Evolutionary conservation across 2,329 filamentous ascomycete species (phyloP).

Genomic region (Teratosphaeria zuluensis): DNA sequence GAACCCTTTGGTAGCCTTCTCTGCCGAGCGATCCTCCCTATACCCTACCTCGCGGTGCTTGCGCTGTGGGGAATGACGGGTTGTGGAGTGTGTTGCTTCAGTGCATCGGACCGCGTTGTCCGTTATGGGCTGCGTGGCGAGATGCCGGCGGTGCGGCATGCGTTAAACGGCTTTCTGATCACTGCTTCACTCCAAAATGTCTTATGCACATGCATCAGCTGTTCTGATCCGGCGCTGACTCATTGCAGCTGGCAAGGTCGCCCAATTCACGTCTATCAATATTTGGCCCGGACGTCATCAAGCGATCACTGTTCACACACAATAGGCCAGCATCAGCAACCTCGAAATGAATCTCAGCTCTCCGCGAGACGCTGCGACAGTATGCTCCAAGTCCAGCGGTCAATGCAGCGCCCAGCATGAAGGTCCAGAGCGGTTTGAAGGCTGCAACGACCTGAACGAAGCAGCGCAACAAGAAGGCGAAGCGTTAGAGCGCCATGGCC

Average conservation of each 20-base stretch:
- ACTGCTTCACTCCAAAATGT: not conserved
- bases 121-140: constrained; percentile 26
- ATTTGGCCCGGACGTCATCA: not conserved
- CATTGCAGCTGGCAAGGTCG: not conserved
- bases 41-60: constrained; percentile 25
- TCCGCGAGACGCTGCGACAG: not conserved
- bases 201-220: not conserved
- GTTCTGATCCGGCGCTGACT: not conserved
- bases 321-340: not conserved
- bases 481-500: not conserved
- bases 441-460: not conserved
- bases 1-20: constrained; percentile 25
- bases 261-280: not conserved
- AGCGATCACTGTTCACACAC: not conserved
- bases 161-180: constrained; percentile 30
- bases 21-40: constrained; percentile 27
- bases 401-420: constrained; percentile 1
- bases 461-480: not conserved
- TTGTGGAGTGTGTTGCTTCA: constrained; percentile 31
- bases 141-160: constrained; percentile 29
- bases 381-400: not conserved
- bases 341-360: not conserved
- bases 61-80: constrained; percentile 25
- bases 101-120: constrained; percentile 21
- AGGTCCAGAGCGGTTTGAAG: not conserved